phyloP scores from a whole-genome alignment of 257 asterid species.

The Linaria vulgaris region DNA sequence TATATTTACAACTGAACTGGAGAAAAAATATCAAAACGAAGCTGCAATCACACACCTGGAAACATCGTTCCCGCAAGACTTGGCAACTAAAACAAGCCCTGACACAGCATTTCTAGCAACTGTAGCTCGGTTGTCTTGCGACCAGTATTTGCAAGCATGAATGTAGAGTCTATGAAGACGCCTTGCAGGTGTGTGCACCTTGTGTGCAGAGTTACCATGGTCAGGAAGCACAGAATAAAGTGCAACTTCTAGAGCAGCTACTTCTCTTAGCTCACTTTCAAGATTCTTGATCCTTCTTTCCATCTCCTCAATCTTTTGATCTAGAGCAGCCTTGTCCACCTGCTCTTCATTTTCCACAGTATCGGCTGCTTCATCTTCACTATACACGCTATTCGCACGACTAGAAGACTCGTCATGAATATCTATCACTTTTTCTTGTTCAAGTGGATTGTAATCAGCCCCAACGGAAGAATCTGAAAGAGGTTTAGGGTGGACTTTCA shows the following conservation, averaged over 20 bases:
- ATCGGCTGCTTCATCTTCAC: slow-evolving; percentile 53
- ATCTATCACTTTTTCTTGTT: slow-evolving; percentile 46
- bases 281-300: slow-evolving; percentile 74
- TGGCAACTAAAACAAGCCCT: slow-evolving; percentile 80
- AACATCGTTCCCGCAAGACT: slow-evolving; percentile 90
- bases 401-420: slow-evolving; percentile 48
- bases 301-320: slow-evolving; percentile 72
- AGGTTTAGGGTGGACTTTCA: slow-evolving; percentile 73
- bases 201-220: slow-evolving; percentile 92
- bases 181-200: slow-evolving; percentile 94
- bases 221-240: slow-evolving; percentile 92
- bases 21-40: slow-evolving; percentile 20
- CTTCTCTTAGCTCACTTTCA: slow-evolving; percentile 87
- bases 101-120: slow-evolving; percentile 83
- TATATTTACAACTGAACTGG: background rate
- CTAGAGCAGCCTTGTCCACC: slow-evolving; percentile 41
- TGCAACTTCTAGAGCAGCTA: slow-evolving; percentile 90
- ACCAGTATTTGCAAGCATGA: slow-evolving; percentile 82
- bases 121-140: slow-evolving; percentile 75
- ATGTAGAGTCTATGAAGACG: slow-evolving; percentile 83
- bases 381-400: slow-evolving; percentile 38
- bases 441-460: slow-evolving; percentile 43
- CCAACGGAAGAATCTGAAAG: slow-evolving; percentile 53
- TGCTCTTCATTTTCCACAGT: slow-evolving; percentile 38
- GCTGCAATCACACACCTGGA: slow-evolving; percentile 57